Conservation (phyloP, 176 grass and related monocot genomes). For the Ampelocalamus luodianensis region DNA sequence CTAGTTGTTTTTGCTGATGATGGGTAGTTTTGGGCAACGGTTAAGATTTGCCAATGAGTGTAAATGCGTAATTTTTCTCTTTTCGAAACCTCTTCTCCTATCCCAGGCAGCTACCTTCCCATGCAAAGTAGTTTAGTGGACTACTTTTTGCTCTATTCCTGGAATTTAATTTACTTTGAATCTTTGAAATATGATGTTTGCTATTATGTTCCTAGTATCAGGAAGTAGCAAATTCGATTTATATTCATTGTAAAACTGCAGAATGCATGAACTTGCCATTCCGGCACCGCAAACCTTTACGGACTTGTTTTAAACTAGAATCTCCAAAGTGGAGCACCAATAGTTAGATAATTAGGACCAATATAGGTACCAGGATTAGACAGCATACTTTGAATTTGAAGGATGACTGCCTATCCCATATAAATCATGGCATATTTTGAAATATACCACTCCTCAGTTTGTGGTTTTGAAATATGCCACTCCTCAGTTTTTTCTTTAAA, state of each 20-base stretch:
- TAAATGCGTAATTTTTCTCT: neutral
- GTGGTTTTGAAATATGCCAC: too few species aligned
- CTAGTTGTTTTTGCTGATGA: neutral
- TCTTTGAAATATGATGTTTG: neutral
- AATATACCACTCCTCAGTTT: too few species aligned
- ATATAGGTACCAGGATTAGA: constrained; percentile 10
- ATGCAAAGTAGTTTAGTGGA: constrained; percentile 3
- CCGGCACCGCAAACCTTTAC: neutral
- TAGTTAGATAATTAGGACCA: neutral
- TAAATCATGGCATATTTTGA: too few species aligned
- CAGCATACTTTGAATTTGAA: neutral
- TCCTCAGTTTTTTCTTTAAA: too few species aligned
- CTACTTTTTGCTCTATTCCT: neutral
- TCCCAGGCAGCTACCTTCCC: neutral
- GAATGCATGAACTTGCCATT: neutral
- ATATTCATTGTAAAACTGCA: neutral
- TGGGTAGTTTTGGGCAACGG: constrained; percentile 15
- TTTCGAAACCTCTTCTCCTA: neutral
- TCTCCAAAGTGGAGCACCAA: neutral
- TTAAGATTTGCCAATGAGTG: neutral
- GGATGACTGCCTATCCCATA: neutral
- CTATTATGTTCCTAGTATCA: neutral
- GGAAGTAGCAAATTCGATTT: neutral
- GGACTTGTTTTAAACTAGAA: neutral
- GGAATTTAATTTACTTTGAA: neutral